Base-by-base conservation (phyloP, 2,329 filamentous ascomycete species). In the Colletotrichum sp. region DNA sequence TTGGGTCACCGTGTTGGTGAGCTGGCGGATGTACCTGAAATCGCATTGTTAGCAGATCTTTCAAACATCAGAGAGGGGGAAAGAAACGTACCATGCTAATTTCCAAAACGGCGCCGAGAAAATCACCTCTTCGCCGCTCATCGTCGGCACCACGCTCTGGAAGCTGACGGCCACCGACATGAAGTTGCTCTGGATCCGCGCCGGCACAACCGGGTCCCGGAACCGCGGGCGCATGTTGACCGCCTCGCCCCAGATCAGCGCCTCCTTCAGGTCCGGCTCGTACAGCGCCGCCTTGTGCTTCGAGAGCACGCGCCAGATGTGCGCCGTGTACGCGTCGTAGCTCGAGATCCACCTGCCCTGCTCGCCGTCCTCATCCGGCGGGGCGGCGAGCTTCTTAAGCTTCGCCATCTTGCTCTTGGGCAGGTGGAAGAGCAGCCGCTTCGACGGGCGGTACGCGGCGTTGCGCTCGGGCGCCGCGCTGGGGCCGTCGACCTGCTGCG, bases 291-390 rank as follows among this genome's bases (percentile, higher is more conserved):
- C 81, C 30, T 85, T 84, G 12, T 85, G 79, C 6, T 82, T 80
- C 6, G 84, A 82, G 0, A 87, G 73, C 4, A 80, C 80, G 6
- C 86, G 84, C 85, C 86, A 87, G 10, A 88, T 81, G 52, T 85
- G 83, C 13, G 86, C 86, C 7, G 82, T 81, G 73, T 85, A 83
- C 28, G 86, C 85, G 66, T 88, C 87, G 77, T 87, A 88, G 8
- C 85, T 88, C 8, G 87, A 88, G 52, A 88, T 82, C 85, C 86
- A 87, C 13, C 65, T 18, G 21, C 63, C 63, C 55, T 79, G 18
- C 52, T 79, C 78, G 12, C 82, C 83, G n/a, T 84, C 83, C 0
- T 79, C 83, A 0, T 78, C 72, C 0, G 85, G 83, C 30, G 65
- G 65, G 4, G 69, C 78, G 0, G 85, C 85, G 2, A 82, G 79